phyloP scores from a whole-genome alignment of 331 rosid genomes.

The Acacia pycnantha region DNA sequence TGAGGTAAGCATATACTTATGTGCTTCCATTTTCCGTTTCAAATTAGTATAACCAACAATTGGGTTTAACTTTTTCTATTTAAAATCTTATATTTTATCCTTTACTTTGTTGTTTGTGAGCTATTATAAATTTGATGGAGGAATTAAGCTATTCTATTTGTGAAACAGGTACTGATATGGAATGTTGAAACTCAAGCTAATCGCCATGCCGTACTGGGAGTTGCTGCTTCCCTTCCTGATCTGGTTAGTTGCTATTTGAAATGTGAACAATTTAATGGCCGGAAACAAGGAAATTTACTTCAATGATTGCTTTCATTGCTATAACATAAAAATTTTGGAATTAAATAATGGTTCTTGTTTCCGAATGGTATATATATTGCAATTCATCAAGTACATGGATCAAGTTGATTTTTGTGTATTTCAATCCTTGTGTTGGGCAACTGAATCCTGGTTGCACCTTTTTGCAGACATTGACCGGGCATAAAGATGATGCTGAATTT shows the following conservation, averaged over 20 bases:
- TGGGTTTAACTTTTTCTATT: background rate
- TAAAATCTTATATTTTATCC: background rate
- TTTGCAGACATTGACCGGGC: conserved; percentile 90
- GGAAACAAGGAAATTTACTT: background rate
- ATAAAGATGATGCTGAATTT: conserved; percentile 92
- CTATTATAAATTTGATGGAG: background rate
- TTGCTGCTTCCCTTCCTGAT: conserved; percentile 86
- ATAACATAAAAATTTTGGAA: conserved; percentile 11
- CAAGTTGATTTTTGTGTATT: background rate
- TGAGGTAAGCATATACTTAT: conserved; percentile 47
- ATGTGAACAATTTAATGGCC: background rate
- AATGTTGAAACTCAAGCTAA: conserved; percentile 90
- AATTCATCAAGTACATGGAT: background rate
- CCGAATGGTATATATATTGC: background rate
- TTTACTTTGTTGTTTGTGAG: background rate
- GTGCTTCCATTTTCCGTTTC: conserved; percentile 13
- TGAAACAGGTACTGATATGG: conserved; percentile 82
- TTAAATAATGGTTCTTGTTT: background rate
- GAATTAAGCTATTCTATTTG: background rate
- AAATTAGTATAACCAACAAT: background rate
- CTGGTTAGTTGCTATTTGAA: conserved; percentile 47
- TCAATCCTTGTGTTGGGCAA: background rate
- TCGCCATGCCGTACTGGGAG: conserved; percentile 79
- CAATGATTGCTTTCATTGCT: conserved; percentile 16
- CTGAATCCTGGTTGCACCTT: conserved; percentile 22